Conservation (phyloP, 768 basidiomycete genomes). For the Ephemerocybe angulata region DNA sequence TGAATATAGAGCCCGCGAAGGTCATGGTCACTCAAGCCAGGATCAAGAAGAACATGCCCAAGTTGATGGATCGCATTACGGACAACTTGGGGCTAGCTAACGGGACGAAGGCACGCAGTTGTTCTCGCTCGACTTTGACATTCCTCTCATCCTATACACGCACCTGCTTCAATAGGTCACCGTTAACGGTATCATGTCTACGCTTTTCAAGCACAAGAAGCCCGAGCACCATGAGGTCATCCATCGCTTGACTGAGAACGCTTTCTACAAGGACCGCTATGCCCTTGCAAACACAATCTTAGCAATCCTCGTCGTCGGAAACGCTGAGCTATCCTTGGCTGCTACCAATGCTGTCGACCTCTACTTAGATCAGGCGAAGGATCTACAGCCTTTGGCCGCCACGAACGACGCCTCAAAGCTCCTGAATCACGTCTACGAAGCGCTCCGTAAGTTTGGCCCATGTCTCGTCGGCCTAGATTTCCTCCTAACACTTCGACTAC, state of each 20-base stretch:
- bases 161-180: slow-evolving; percentile 21
- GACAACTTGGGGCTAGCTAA: slow-evolving; percentile 34
- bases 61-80: slow-evolving; percentile 57
- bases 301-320: slow-evolving; percentile 63
- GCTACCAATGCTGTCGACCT: slow-evolving; percentile 64
- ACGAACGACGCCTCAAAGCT: slow-evolving; percentile 35
- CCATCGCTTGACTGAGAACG: slow-evolving; percentile 57
- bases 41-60: slow-evolving; percentile 49
- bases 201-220: slow-evolving; percentile 48
- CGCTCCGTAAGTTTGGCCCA: slow-evolving; percentile 57
- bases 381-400: slow-evolving; percentile 36
- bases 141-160: not conserved
- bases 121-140: not conserved
- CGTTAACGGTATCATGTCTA: slow-evolving; percentile 25
- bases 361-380: slow-evolving; percentile 44
- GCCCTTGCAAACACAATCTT: slow-evolving; percentile 93
- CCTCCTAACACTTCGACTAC: too few relatives aligned
- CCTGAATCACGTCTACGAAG: slow-evolving; percentile 61
- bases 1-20: slow-evolving; percentile 60
- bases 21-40: slow-evolving; percentile 52
- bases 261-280: slow-evolving; percentile 91
- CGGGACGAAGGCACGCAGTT: slow-evolving; percentile 45
- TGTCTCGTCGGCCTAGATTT: too few relatives aligned
- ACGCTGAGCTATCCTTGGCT: slow-evolving; percentile 68
- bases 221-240: slow-evolving; percentile 48